These are phyloP conservation scores for Kalmusia sp. DNA, from an alignment of 2,329 filamentous ascomycete genomes.

Conservation along the genomic window DNA sequence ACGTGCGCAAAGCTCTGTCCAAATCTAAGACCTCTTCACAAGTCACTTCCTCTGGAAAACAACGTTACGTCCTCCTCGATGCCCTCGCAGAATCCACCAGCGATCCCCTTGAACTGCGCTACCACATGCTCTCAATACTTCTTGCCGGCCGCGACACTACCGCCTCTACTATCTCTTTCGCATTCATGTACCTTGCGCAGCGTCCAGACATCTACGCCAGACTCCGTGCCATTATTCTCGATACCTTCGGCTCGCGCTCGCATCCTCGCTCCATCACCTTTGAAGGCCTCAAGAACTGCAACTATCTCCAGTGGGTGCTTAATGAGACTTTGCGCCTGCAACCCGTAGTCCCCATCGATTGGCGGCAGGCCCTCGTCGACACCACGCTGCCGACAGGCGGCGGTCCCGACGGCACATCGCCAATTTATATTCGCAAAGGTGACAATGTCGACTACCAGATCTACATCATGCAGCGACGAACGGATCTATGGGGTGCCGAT, in stretches of 20 bases:
- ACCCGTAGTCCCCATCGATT: slow-evolving; percentile 41
- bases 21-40: no score
- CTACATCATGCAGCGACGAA: slow-evolving; percentile 42
- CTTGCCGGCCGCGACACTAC: slow-evolving; percentile 89
- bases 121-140: slow-evolving; percentile 82
- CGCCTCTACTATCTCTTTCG: slow-evolving; percentile 78
- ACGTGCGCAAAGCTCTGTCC: no score
- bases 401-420: slow-evolving; percentile 41
- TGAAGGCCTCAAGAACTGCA: slow-evolving; percentile 36
- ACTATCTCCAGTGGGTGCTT: slow-evolving; percentile 41
- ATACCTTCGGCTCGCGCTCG: slow-evolving; percentile 49
- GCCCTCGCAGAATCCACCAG: slow-evolving; percentile 80
- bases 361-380: slow-evolving; percentile 36
- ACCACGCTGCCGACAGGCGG: slow-evolving; percentile 46
- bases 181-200: slow-evolving; percentile 57
- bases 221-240: not conserved
- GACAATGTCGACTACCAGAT: slow-evolving; percentile 33
- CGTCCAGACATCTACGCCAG: slow-evolving; percentile 41
- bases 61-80: slow-evolving; percentile 79
- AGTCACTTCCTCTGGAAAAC: no score
- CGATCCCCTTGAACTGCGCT: slow-evolving; percentile 70
- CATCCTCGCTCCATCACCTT: slow-evolving; percentile 52
- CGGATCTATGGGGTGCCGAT: slow-evolving; percentile 47
- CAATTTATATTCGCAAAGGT: slow-evolving; percentile 42
- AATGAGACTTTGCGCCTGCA: slow-evolving; percentile 46